These are phyloP conservation scores for Pleurotus djamor DNA, from an alignment of 768 basidiomycete species.

Conservation along the genomic window DNA sequence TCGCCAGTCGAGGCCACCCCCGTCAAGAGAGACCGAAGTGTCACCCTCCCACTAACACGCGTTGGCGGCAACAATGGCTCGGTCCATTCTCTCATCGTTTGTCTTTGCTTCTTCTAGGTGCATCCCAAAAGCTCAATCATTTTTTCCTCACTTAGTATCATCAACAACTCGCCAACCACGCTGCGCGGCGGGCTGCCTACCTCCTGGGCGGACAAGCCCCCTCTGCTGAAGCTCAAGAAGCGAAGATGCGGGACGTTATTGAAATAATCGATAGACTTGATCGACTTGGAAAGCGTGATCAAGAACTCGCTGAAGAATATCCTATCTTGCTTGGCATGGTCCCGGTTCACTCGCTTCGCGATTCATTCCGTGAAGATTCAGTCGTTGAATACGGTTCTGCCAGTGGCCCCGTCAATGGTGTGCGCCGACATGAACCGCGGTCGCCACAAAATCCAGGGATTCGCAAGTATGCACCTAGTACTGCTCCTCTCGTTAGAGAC, in stretches of 20 bases:
- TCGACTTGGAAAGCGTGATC: constrained; percentile 33
- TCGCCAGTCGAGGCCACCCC: neutral
- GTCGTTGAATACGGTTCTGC: no score
- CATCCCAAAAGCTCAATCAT: no score
- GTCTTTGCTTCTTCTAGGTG: neutral
- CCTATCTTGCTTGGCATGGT: neutral
- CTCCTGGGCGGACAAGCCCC: constrained; percentile 64
- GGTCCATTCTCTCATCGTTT: neutral
- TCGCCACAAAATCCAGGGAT: no score
- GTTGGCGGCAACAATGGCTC: neutral
- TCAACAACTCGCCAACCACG: constrained; percentile 71
- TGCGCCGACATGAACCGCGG: neutral
- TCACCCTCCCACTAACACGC: neutral
- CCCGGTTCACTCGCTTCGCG: neutral
- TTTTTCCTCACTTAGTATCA: constrained; percentile 38
- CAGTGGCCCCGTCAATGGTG: neutral
- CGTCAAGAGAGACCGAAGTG: neutral
- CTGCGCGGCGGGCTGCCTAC: constrained; percentile 58
- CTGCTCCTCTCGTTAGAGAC: no score
- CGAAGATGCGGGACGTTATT: neutral
- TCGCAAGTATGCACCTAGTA: no score
- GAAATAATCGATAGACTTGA: neutral
- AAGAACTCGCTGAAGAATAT: constrained; percentile 9
- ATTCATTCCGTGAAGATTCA: no score
- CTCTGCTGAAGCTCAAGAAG: constrained; percentile 40